A percentile compares a stretch with the other conserved stretches of the same genome.
phyloP scores from a whole-genome alignment of 345 rosid species.

The Melaleuca alternifolia region DNA sequence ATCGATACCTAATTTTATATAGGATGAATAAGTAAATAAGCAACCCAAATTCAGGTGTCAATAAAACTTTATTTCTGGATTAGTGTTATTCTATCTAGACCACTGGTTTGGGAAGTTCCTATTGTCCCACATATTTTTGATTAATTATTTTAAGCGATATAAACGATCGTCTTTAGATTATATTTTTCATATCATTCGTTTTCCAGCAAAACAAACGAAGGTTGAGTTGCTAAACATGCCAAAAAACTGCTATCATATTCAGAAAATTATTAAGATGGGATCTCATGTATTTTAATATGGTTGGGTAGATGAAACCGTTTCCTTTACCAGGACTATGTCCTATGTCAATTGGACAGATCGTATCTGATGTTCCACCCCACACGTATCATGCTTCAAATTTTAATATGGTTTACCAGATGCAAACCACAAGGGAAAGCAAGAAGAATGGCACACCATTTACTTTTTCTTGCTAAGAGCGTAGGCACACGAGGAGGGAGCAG shows the following conservation, averaged over 20 bases:
- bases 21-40: too few relatives aligned
- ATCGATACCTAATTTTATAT: too few relatives aligned
- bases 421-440: not conserved
- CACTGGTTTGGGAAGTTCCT: not conserved
- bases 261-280: not conserved
- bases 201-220: too few relatives aligned
- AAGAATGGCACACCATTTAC: not conserved
- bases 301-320: not conserved
- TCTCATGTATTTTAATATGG: too few relatives aligned
- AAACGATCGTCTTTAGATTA: too few relatives aligned
- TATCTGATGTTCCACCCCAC: not conserved
- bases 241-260: too few relatives aligned
- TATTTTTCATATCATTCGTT: too few relatives aligned
- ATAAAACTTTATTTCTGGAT: not conserved
- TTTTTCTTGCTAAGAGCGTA: not conserved
- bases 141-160: not conserved
- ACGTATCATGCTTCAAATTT: not conserved
- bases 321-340: not conserved
- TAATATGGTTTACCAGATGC: not conserved
- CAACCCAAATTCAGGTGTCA: too few relatives aligned
- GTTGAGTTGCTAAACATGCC: too few relatives aligned
- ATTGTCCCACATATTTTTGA: not conserved
- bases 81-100: not conserved
- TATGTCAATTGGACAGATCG: not conserved
- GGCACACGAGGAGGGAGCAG: not conserved